phyloP scores from a whole-genome alignment of 139 green algal species.

The Micractinium sp. region DNA sequence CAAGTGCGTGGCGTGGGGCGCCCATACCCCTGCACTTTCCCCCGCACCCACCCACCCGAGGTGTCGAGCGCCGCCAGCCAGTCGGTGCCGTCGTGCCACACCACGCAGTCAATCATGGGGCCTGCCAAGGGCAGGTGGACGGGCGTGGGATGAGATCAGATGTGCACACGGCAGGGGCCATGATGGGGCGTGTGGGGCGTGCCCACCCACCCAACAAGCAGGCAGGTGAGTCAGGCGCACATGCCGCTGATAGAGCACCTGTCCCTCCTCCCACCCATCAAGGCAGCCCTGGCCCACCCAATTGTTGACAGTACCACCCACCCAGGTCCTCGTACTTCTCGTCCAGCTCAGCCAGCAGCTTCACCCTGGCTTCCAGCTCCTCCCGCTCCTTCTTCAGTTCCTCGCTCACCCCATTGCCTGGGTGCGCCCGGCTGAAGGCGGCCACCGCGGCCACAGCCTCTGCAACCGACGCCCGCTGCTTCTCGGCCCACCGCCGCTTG shows the following conservation, averaged over 20 bases:
- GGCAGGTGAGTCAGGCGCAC: not conserved
- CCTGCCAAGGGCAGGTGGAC: slow-evolving; percentile 42
- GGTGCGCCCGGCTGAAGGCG: not conserved
- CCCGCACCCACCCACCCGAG: slow-evolving; percentile 25
- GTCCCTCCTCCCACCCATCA: no score
- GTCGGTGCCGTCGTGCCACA: slow-evolving; percentile 87
- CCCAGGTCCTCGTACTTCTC: slow-evolving; percentile 56
- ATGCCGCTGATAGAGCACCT: not conserved
- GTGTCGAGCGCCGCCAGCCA: slow-evolving; percentile 90
- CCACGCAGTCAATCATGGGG: slow-evolving; percentile 83
- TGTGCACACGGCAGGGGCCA: not conserved
- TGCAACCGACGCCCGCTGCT: slow-evolving; percentile 60
- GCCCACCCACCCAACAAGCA: no score
- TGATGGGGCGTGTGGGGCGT: no score
- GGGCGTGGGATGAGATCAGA: no score
- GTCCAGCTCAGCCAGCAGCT: slow-evolving; percentile 63
- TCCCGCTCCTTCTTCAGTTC: slow-evolving; percentile 48
- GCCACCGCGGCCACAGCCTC: slow-evolving; percentile 58
- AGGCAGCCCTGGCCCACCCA: no score
- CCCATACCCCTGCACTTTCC: no score
- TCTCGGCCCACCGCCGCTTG: slow-evolving; percentile 69
- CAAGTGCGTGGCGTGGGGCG: no score
- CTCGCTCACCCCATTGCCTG: not conserved
- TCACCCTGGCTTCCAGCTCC: slow-evolving; percentile 78
- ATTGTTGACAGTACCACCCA: no score